These are phyloP conservation scores for Ensete glaucum DNA, from an alignment of 176 grass and related monocot species.

Conservation along the genomic window DNA sequence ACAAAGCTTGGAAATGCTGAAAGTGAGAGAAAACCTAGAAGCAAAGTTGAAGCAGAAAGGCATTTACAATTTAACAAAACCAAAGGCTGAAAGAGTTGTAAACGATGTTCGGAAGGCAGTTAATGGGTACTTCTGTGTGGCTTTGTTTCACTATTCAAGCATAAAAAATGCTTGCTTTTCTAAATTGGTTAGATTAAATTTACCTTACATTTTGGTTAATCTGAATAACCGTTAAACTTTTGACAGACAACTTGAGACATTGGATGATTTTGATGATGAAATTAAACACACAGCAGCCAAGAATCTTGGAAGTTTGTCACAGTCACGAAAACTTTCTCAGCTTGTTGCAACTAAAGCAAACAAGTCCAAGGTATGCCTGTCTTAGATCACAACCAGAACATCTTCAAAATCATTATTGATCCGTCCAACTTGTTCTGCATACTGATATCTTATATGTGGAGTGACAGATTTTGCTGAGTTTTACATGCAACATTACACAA, in stretches of 20 bases:
- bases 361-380: constrained; percentile 56
- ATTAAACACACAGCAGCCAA: constrained; percentile 25
- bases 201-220: neutral
- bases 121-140: constrained; percentile 35
- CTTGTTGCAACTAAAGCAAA: constrained; percentile 36
- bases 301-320: neutral
- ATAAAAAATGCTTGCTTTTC: neutral
- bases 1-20: constrained; percentile 83
- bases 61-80: constrained; percentile 41
- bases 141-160: constrained; percentile 1
- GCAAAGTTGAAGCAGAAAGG: constrained; percentile 83
- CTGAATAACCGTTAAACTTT: constrained; percentile 21
- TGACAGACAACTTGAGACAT: constrained; percentile 35
- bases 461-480: neutral
- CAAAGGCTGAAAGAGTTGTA: constrained; percentile 35
- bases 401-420: neutral
- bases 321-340: constrained; percentile 35
- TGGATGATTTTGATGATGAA: constrained; percentile 87
- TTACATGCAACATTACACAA: neutral
- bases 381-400: neutral
- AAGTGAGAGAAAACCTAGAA: constrained; percentile 77
- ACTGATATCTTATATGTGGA: neutral
- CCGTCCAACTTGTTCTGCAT: neutral
- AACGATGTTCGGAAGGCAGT: constrained; percentile 26
- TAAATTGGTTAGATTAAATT: constrained; percentile 1